A percentile compares a stretch with the other conserved stretches of the same genome.
phyloP scores from a whole-genome alignment of 306 rosid genomes.

The Hippophae rhamnoides region DNA sequence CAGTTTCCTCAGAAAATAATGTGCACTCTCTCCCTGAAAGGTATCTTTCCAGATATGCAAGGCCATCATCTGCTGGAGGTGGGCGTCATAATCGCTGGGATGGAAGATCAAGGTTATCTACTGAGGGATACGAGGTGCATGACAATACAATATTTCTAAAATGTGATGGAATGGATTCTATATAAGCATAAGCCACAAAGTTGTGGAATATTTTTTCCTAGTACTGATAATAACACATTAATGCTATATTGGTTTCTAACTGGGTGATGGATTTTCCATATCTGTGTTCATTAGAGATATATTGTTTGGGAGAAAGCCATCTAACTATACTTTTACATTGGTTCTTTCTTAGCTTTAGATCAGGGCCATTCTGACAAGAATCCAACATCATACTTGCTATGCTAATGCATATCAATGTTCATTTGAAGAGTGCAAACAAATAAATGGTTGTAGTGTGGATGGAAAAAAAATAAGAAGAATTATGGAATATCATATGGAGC shows the following conservation, averaged over 20 bases:
- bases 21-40: background rate
- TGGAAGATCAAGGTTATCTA: background rate
- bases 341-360: background rate
- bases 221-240: background rate
- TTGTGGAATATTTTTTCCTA: background rate
- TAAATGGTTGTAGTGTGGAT: too few relatives aligned
- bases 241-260: background rate
- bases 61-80: conserved; percentile 11
- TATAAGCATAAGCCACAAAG: background rate
- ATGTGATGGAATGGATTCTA: background rate
- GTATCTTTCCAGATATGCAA: background rate
- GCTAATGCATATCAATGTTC: too few relatives aligned
- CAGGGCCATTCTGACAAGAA: background rate
- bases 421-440: too few relatives aligned
- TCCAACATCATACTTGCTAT: too few relatives aligned
- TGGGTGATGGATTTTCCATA: background rate
- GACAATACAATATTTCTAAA: background rate
- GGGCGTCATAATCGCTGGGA: conserved; percentile 6
- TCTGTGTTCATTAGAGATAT: background rate
- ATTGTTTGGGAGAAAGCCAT: background rate
- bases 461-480: too few relatives aligned
- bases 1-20: conserved; percentile 3
- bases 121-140: conserved; percentile 3
- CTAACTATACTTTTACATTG: background rate
- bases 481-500: too few relatives aligned